Conservation (phyloP, 768 basidiomycete species). For the Mycena maculata region DNA sequence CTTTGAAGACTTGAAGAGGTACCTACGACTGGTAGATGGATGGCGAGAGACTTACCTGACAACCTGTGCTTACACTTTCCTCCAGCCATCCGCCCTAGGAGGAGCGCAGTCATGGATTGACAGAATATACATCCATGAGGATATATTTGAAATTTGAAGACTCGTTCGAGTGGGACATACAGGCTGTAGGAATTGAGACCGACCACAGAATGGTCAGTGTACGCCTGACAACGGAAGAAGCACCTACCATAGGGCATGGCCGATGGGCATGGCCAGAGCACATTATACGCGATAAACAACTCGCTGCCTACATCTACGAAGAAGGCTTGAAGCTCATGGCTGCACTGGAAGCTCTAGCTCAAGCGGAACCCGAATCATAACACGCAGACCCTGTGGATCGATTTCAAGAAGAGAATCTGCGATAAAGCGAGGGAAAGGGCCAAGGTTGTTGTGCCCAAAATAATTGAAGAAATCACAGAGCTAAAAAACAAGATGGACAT, state of each 20-base stretch:
- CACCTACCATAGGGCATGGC: not conserved
- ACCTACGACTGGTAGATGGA: not conserved
- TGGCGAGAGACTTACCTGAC: not conserved
- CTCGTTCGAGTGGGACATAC: slow-evolving; percentile 41
- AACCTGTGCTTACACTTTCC: slow-evolving; percentile 41
- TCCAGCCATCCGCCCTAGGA: slow-evolving; percentile 5
- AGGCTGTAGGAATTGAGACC: not conserved
- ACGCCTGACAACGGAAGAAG: not conserved
- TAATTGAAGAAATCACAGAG: too few species aligned
- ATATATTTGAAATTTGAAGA: slow-evolving; percentile 7
- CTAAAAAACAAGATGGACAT: too few species aligned
- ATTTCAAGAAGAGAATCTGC: too few species aligned
- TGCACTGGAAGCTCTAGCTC: too few species aligned
- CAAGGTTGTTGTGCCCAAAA: too few species aligned
- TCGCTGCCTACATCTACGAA: not conserved
- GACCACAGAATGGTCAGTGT: not conserved
- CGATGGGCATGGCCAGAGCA: slow-evolving; percentile 31
- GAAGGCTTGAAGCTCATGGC: too few species aligned
- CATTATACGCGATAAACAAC: slow-evolving; percentile 33
- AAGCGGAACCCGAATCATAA: not conserved
- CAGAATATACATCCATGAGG: slow-evolving; percentile 45
- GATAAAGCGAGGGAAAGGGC: too few species aligned
- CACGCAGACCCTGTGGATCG: not conserved
- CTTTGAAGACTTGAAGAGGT: not conserved
- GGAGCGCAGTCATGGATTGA: slow-evolving; percentile 47